phyloP scores from a whole-genome alignment of 192 early-diverging fungal species.

The Entomortierella beljakovae region DNA sequence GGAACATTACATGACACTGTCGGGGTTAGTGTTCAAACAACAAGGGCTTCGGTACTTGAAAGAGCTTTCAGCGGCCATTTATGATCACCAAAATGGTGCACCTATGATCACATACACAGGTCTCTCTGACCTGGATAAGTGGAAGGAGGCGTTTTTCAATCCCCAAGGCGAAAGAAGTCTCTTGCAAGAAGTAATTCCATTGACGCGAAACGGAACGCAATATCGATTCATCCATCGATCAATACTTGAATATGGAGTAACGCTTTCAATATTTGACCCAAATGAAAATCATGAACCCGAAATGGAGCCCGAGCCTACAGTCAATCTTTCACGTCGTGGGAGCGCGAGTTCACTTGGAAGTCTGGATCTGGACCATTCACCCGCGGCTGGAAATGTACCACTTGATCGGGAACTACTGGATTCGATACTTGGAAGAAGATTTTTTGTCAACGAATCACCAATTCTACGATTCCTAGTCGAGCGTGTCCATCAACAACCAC shows the following conservation, averaged over 20 bases:
- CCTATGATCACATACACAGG: conserved; percentile 5
- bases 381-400: no score
- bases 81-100: conserved; percentile 1
- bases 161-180: background rate
- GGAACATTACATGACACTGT: background rate
- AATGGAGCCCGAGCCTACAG: background rate
- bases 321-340: background rate
- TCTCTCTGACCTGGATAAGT: background rate
- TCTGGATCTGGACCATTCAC: background rate
- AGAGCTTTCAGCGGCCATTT: conserved; percentile 1
- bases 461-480: conserved; percentile 15
- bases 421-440: conserved; percentile 4
- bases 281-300: background rate
- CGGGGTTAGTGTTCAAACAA: background rate
- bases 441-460: conserved; percentile 10
- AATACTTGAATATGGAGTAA: conserved; percentile 13
- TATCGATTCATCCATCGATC: background rate
- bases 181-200: background rate
- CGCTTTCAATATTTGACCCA: background rate
- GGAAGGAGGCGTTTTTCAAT: conserved; percentile 11
- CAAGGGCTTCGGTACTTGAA: conserved; percentile 4
- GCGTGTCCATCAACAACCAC: conserved; percentile 2
- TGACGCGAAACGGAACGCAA: background rate
- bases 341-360: conserved; percentile 3
- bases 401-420: background rate